phyloP scores from a whole-genome alignment of 768 basidiomycete species.

The Crassisporium funariophilum region DNA sequence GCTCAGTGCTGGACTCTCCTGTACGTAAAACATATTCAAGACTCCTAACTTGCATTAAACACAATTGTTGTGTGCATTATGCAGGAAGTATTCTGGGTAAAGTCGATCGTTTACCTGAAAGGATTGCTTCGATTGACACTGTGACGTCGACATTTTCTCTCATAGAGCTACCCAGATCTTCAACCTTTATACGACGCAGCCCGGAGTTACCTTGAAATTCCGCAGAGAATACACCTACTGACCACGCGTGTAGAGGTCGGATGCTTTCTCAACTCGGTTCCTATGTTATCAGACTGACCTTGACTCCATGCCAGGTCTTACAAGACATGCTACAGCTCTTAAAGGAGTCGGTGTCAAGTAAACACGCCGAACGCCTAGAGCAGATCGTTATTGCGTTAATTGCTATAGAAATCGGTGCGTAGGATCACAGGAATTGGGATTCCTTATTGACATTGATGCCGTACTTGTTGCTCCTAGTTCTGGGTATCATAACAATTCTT shows the following conservation, averaged over 20 bases:
- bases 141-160: conserved; percentile 6
- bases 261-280: conserved; percentile 11
- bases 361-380: conserved; percentile 88
- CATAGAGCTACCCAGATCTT: conserved; percentile 88
- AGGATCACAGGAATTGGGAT: neutral
- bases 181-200: conserved; percentile 95
- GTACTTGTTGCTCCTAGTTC: conserved; percentile 47
- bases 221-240: conserved; percentile 88
- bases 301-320: conserved; percentile 58
- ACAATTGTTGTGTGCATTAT: conserved; percentile 6
- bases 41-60: conserved; percentile 4
- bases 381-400: conserved; percentile 92
- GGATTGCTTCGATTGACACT: neutral
- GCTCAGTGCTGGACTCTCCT: conserved; percentile 95
- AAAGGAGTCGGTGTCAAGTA: conserved; percentile 91
- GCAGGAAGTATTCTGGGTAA: conserved; percentile 93
- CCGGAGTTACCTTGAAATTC: conserved; percentile 92
- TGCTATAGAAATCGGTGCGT: conserved; percentile 80
- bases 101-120: conserved; percentile 21
- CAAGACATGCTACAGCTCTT: conserved; percentile 96
- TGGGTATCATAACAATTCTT: conserved; percentile 88
- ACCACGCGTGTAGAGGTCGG: conserved; percentile 91
- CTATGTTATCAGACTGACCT: conserved; percentile 5
- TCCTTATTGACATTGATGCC: neutral
- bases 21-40: conserved; percentile 49